Evolutionary conservation across 2,329 filamentous ascomycete genomes (phyloP).

Genomic region (Ophiosphaerella narmari): DNA sequence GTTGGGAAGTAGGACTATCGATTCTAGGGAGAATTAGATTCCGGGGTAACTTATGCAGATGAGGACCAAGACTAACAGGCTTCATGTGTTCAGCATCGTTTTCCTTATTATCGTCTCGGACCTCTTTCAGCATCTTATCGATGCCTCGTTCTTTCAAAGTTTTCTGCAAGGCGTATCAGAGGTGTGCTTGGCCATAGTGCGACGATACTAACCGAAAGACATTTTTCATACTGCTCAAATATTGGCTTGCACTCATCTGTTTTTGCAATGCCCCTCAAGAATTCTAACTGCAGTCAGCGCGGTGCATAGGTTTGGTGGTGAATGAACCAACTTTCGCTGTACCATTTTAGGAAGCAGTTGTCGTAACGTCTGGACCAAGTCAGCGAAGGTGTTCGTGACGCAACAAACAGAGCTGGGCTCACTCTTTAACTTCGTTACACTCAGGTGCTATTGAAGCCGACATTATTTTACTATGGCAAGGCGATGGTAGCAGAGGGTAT

Average conservation of each 20-base stretch:
- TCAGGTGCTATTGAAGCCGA: constrained; percentile 92
- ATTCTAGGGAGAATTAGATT: not conserved
- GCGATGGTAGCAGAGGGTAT: not conserved
- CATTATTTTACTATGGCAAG: constrained; percentile 58
- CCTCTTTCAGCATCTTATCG: constrained; percentile 89
- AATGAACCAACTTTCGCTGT: constrained; percentile 82
- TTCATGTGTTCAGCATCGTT: constrained; percentile 74
- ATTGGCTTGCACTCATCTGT: constrained; percentile 84
- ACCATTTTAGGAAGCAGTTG: constrained; percentile 98
- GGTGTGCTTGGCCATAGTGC: too few species aligned
- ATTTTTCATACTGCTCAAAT: constrained; percentile 88
- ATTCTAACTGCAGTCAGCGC: constrained; percentile 60
- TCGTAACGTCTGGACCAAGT: constrained; percentile 75
- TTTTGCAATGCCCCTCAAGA: constrained; percentile 80
- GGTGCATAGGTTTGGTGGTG: not conserved
- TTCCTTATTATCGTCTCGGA: constrained; percentile 85
- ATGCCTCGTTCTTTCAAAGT: constrained; percentile 88
- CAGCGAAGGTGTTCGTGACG: not conserved
- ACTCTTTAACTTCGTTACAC: constrained; percentile 97
- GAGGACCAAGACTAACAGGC: constrained; percentile 25
- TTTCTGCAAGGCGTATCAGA: constrained; percentile 58
- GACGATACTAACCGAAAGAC: constrained; percentile 71
- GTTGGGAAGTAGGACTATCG: not conserved
- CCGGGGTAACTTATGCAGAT: not conserved
- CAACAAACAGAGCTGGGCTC: constrained; percentile 33